Conservation (phyloP, 441 rosid genomes). For the Omphalea diandra region DNA sequence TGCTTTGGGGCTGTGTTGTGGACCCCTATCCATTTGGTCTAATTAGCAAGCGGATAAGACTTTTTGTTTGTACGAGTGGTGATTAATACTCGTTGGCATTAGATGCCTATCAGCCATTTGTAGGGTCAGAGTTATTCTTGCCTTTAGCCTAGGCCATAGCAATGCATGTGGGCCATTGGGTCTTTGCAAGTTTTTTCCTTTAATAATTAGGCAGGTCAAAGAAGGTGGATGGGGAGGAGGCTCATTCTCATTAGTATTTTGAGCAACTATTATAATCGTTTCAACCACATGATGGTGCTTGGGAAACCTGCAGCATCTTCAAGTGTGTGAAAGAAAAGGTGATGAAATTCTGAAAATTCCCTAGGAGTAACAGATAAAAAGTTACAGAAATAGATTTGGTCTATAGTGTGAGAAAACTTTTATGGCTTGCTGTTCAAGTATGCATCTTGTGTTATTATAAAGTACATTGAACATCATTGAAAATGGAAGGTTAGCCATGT, state of each 20-base stretch:
- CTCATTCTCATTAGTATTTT: constrained; percentile 4
- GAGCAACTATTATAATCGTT: constrained; percentile 1
- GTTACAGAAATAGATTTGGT: too few relatives aligned
- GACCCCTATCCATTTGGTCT: constrained; percentile 20
- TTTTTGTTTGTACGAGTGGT: constrained; percentile 20
- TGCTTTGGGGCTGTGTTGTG: constrained; percentile 20
- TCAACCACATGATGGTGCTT: constrained; percentile 14
- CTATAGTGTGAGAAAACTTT: too few relatives aligned
- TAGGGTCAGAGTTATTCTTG: constrained; percentile 35
- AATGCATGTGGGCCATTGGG: constrained; percentile 28
- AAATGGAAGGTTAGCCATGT: too few relatives aligned
- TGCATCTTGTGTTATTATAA: too few relatives aligned
- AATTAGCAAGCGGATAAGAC: constrained; percentile 14
- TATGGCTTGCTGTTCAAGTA: too few relatives aligned
- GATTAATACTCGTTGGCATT: constrained; percentile 14
- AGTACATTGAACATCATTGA: too few relatives aligned
- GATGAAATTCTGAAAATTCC: too few relatives aligned
- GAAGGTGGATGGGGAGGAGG: constrained; percentile 25
- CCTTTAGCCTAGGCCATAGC: constrained; percentile 6
- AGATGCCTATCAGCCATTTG: constrained; percentile 21
- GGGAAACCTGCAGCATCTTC: constrained; percentile 21
- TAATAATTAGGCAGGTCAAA: constrained; percentile 10
- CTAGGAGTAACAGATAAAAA: too few relatives aligned
- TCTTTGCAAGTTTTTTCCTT: constrained; percentile 10
- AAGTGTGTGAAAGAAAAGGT: not conserved